These are phyloP conservation scores for Phlebiopsis gigantea DNA, from an alignment of 768 basidiomycete genomes.

Conservation along the genomic window DNA sequence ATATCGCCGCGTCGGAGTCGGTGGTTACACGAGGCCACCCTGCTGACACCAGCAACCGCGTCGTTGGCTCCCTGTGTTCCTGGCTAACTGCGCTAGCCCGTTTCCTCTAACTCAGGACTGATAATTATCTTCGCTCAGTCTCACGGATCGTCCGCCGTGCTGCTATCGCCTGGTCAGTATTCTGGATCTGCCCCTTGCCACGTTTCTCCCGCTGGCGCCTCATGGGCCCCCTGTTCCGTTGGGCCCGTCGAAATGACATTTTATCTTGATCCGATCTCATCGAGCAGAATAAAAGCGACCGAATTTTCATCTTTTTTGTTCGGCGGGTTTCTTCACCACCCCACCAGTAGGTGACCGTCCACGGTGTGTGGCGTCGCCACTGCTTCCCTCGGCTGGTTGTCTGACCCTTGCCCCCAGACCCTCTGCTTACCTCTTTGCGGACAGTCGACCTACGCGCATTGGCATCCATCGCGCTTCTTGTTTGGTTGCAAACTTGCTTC, in stretches of 20 bases:
- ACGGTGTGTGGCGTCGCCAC: constrained; percentile 2
- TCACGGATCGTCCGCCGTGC: background rate
- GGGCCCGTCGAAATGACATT: background rate
- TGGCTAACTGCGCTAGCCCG: background rate
- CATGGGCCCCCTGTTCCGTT: background rate
- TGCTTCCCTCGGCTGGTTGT: background rate
- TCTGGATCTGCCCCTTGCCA: background rate
- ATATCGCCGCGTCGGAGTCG: background rate
- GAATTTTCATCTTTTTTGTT: background rate
- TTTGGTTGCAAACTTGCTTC: constrained; percentile 56
- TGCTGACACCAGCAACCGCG: background rate
- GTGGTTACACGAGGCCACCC: background rate
- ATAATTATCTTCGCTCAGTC: background rate
- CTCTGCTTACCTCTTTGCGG: constrained; percentile 43
- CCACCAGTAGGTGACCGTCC: background rate
- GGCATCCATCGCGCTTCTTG: constrained; percentile 73
- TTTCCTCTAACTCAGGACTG: background rate
- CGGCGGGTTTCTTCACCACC: constrained; percentile 4
- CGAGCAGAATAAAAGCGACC: constrained; percentile 5
- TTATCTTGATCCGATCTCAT: constrained; percentile 15
- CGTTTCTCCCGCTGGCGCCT: background rate
- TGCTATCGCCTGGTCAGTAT: background rate
- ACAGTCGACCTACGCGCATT: constrained; percentile 46
- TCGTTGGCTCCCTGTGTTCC: background rate
- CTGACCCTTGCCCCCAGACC: constrained; percentile 7